A percentile compares a stretch with the other conserved stretches of the same genome.
Conservation (phyloP, 805 yeast genomes). For the Hanseniaspora lindneri region DNA sequence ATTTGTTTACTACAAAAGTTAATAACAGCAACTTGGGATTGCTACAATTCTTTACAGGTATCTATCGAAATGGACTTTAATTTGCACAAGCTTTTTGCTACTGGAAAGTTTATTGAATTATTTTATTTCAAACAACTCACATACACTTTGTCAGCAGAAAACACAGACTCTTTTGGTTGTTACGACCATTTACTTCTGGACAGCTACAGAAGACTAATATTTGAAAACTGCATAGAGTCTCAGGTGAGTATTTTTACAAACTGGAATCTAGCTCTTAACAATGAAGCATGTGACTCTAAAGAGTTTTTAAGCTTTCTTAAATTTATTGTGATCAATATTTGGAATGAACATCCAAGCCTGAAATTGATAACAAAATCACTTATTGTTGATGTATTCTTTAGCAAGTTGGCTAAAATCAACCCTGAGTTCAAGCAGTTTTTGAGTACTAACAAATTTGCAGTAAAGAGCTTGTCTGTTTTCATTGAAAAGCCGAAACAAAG, state of each 20-base stretch:
- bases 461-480: neutral
- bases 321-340: slow-evolving; percentile 1
- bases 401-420: neutral
- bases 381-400: neutral
- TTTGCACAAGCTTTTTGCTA: neutral
- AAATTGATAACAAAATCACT: neutral
- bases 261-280: slow-evolving; percentile 1
- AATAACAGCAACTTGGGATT: neutral
- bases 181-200: slow-evolving; percentile 1
- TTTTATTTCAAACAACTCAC: slow-evolving; percentile 9
- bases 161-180: neutral
- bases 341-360: slow-evolving; percentile 6
- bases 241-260: slow-evolving; percentile 4
- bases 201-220: slow-evolving; percentile 7
- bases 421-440: neutral
- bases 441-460: neutral
- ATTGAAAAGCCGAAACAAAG: neutral
- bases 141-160: neutral
- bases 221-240: slow-evolving; percentile 1
- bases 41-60: slow-evolving; percentile 10
- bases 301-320: neutral
- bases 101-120: slow-evolving; percentile 1
- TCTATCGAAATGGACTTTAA: neutral
- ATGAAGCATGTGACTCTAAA: neutral
- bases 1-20: slow-evolving; percentile 5